Percentiles rank a stretch among this genome's conserved stretches.
phyloP scores from a whole-genome alignment of 1,284 basidiomycete genomes.

The Grifola frondosa region DNA sequence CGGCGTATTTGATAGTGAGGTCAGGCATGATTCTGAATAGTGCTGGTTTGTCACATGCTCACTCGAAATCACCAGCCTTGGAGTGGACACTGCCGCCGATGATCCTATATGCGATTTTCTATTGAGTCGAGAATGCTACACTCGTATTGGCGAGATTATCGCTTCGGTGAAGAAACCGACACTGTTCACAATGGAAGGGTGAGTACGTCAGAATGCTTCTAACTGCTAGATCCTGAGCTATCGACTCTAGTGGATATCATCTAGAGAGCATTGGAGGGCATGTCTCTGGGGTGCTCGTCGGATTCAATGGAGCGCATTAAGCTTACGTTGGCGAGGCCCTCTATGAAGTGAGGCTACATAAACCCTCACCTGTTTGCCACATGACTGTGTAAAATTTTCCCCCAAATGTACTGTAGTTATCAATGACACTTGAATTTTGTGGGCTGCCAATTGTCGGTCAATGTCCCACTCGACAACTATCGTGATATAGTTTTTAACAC shows the following conservation, averaged over 20 bases:
- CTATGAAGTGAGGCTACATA: too few species aligned
- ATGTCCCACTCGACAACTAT: too few species aligned
- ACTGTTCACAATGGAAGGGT: constrained; percentile 40
- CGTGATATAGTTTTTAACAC: too few species aligned
- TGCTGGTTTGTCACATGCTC: not conserved
- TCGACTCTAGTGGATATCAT: constrained; percentile 28
- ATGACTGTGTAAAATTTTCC: too few species aligned
- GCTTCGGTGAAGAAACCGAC: constrained; percentile 25
- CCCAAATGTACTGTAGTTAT: too few species aligned
- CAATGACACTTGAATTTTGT: too few species aligned
- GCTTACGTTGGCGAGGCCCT: too few species aligned
- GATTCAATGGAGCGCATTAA: constrained; percentile 21
- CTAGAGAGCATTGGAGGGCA: constrained; percentile 28
- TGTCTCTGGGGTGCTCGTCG: constrained; percentile 26
- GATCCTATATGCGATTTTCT: constrained; percentile 38
- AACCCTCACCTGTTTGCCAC: too few species aligned
- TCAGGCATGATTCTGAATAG: constrained; percentile 9
- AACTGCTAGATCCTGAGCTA: not conserved
- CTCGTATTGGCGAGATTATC: constrained; percentile 32
- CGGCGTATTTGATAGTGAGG: constrained; percentile 35
- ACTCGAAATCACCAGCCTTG: constrained; percentile 24
- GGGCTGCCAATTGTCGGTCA: too few species aligned
- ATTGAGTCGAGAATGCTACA: constrained; percentile 32
- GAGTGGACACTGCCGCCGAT: constrained; percentile 37
- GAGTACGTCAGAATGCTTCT: constrained; percentile 5